Base-by-base conservation (phyloP, 805 yeast genomes). In the Kluyveromyces dobzhanskii region DNA sequence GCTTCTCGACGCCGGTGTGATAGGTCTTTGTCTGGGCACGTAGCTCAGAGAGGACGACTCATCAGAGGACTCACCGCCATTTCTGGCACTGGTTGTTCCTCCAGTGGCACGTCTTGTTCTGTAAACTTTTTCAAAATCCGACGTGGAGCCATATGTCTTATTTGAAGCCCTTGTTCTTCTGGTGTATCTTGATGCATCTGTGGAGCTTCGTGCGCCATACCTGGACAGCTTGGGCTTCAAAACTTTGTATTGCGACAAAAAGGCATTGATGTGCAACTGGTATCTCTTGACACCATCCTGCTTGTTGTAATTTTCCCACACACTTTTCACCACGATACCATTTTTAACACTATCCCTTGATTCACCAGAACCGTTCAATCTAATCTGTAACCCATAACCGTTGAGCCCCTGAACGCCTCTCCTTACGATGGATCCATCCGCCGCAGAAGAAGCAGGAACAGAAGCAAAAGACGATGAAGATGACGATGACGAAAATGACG, bases 361-460 rank as follows among this genome's bases (percentile, higher is more conserved):
- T 21, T 21, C 8, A 9, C 9, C 24, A 21, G 9, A 6, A 6
- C 9, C 24, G 8, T 21, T 21, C 24, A 21, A 9, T 17, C 8
- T 14, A 5, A 17, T 13, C 11, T 16, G 21, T 8, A n/a, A n/a
- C 19, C 21, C 21, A 4, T 6, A 5, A n/a, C 8, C 19, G 19
- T 30, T 16, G 10, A 17, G 21, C 21, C 21, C 19, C 8, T 17
- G 18, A 19, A 10, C n/a, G 18, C 14, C 32, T 17, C 21, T 30
- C 8, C 21, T 19, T 10, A 30, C 32, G 16, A 13, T 8, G 10
- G 32, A 30, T 17, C 32, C 19, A 26, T 11, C 35, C 48, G 50
- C 25, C 47, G 50, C 25, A 61, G 63, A 4, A 61, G 56, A 32
- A 56, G 42, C 4, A 61, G 63, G 27, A 9, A 24, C 11, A 9